Conservation (phyloP, 2,329 filamentous ascomycete species). For the Trichoderma hamatum region DNA sequence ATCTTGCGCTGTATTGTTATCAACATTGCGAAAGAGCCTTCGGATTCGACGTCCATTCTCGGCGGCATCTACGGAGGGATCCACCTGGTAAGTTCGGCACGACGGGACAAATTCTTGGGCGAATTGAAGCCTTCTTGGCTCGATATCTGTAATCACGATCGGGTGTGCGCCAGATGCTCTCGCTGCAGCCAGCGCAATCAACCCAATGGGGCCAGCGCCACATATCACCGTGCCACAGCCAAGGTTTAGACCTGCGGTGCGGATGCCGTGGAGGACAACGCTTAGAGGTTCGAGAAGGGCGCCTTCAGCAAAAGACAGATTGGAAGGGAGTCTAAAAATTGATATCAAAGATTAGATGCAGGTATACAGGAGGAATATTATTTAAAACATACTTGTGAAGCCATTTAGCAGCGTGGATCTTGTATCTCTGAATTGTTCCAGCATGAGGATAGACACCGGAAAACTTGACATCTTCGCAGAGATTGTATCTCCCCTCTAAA, state of each 20-base stretch:
- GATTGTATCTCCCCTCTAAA: slow-evolving; percentile 11
- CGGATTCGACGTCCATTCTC: slow-evolving; percentile 10
- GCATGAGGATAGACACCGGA: slow-evolving; percentile 14
- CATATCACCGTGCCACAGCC: slow-evolving; percentile 6
- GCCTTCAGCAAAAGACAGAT: slow-evolving; percentile 13
- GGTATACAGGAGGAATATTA: too few relatives aligned
- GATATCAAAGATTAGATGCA: background rate
- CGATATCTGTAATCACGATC: slow-evolving; percentile 9
- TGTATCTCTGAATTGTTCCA: slow-evolving; percentile 14
- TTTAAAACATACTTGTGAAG: slow-evolving; percentile 1
- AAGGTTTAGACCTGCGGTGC: slow-evolving; percentile 1
- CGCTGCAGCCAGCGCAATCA: slow-evolving; percentile 10
- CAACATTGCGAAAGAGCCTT: background rate
- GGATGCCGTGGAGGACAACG: slow-evolving; percentile 16
- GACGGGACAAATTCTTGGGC: slow-evolving; percentile 6
- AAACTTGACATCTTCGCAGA: slow-evolving; percentile 12
- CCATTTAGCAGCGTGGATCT: slow-evolving; percentile 13
- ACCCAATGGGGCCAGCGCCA: background rate
- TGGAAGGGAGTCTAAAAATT: background rate
- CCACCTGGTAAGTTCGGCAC: slow-evolving; percentile 14
- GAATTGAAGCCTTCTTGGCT: slow-evolving; percentile 12
- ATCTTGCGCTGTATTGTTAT: background rate
- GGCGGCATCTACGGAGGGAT: background rate
- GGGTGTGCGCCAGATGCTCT: slow-evolving; percentile 16
- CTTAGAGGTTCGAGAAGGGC: slow-evolving; percentile 20